Evolutionary conservation across 768 basidiomycete genomes (phyloP), one percentile per base, ranked within the genome.

Genomic region (Russula vinacea): DNA sequence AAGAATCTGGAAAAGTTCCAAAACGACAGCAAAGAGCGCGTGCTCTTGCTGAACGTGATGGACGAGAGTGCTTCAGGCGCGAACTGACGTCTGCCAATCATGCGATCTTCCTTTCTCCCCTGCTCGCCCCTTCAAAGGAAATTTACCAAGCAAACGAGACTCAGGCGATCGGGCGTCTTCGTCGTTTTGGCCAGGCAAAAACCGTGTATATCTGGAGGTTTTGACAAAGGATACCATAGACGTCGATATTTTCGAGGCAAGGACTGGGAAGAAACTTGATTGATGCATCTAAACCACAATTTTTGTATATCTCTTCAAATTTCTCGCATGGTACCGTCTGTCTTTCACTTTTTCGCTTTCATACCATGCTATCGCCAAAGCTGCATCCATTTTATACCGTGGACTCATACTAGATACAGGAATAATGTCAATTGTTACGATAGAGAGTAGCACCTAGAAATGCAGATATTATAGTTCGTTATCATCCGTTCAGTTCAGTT

Each of bases 51-150:
- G 66, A 93, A 93, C 69, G 90, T 96, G 67, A 94, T 91, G 85
- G 93, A 96, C 74, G 93, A 95, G 75, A 94, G 91, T 66, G 91
- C 92, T n/a, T 91, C 90, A 64, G 92, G 92, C 50, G 90, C 90
- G 68, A 98, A 98, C 76, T 98, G 72, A 97, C 94, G 3, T 86
- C 84, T 40, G 95, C 95, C 22, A 98, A 94, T 75, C 93, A 95
- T 72, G 94, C 93, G 42, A 88, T 97, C 73, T 98, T 98, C 81
- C 79, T 98, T 60, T 94, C 92, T 11, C 95, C 95, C 10, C 81
- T 98, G 44, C 87, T 95, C 42, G 86, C 93, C 0, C 82, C 83
- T 11, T 84, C 86, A 22, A 85, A 90, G 73, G 88, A 94, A 74
- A 87, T 89, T 52, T 97, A 96, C 72, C 84, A 87, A 49, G 90